These are phyloP conservation scores for Grigorovia yakushimaensis DNA, from an alignment of 805 yeast species.

Conservation along the genomic window DNA sequence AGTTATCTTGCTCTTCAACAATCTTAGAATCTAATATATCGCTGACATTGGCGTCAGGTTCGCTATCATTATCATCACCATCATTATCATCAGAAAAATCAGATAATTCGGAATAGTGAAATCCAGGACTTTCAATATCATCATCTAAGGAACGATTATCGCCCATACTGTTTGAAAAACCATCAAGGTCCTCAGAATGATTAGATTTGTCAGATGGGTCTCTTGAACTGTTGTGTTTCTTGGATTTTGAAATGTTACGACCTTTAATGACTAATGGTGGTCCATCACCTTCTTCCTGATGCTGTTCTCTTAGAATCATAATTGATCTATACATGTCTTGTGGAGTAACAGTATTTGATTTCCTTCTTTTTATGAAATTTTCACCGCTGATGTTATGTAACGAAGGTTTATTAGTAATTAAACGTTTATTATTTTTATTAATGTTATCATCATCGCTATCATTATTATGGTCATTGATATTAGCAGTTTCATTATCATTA, in stretches of 20 bases:
- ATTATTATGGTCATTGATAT: background rate
- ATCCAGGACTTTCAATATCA: slow-evolving; percentile 2
- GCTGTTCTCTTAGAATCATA: slow-evolving; percentile 59
- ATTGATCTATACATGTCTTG: slow-evolving; percentile 78
- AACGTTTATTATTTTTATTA: background rate
- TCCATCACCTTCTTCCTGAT: slow-evolving; percentile 47
- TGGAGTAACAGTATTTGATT: slow-evolving; percentile 52
- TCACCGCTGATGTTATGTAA: slow-evolving; percentile 11
- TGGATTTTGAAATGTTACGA: slow-evolving; percentile 34
- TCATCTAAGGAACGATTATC: too few species aligned
- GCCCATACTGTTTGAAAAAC: too few species aligned
- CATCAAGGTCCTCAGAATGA: too few species aligned
- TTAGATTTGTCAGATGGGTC: background rate
- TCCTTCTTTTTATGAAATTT: slow-evolving; percentile 27
- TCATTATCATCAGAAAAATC: slow-evolving; percentile 4
- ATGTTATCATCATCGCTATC: background rate
- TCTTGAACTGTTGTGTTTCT: slow-evolving; percentile 5
- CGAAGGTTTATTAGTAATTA: background rate
- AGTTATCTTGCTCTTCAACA: background rate
- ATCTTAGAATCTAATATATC: background rate
- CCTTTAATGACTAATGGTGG: slow-evolving; percentile 71
- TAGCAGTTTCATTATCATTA: background rate
- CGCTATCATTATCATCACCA: background rate
- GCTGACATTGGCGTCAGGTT: background rate
- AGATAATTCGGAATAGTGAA: slow-evolving; percentile 2